These are phyloP conservation scores for Panicum miliaceum DNA, from an alignment of 176 grass and related monocot genomes.

Conservation along the genomic window DNA sequence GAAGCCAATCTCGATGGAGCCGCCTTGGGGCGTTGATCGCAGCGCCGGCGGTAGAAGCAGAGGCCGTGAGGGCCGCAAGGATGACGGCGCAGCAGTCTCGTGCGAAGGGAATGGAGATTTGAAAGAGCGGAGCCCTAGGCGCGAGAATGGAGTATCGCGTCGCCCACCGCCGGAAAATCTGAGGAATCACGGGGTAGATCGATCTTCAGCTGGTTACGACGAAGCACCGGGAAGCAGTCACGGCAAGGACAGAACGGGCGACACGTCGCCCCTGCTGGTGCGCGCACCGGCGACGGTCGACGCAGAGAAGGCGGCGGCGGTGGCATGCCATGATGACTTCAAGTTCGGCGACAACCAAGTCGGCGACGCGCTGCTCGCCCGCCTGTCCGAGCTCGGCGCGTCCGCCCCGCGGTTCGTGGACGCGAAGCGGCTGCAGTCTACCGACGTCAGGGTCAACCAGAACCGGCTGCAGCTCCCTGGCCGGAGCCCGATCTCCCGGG, in stretches of 20 bases:
- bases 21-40: too few relatives aligned
- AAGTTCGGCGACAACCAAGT: not conserved
- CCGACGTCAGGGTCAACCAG: constrained; percentile 4
- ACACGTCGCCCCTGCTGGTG: too few relatives aligned
- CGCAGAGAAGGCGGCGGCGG: not conserved
- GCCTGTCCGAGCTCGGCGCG: not conserved
- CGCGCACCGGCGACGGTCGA: not conserved
- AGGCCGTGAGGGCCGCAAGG: too few relatives aligned
- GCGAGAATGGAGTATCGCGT: not conserved
- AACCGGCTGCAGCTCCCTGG: constrained; percentile 37
- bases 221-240: not conserved
- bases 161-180: not conserved
- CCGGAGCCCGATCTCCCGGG: not conserved
- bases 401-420: not conserved
- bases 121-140: not conserved
- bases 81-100: not conserved
- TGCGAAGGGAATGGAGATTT: not conserved
- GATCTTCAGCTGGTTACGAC: too few relatives aligned
- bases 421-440: not conserved
- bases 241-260: too few relatives aligned
- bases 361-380: not conserved
- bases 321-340: not conserved
- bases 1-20: too few relatives aligned
- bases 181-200: too few relatives aligned
- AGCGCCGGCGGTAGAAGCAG: too few relatives aligned